A percentile compares a stretch with the other conserved stretches of the same genome.
phyloP scores from a whole-genome alignment of 305 asterid species.

The Galium porrigens region DNA sequence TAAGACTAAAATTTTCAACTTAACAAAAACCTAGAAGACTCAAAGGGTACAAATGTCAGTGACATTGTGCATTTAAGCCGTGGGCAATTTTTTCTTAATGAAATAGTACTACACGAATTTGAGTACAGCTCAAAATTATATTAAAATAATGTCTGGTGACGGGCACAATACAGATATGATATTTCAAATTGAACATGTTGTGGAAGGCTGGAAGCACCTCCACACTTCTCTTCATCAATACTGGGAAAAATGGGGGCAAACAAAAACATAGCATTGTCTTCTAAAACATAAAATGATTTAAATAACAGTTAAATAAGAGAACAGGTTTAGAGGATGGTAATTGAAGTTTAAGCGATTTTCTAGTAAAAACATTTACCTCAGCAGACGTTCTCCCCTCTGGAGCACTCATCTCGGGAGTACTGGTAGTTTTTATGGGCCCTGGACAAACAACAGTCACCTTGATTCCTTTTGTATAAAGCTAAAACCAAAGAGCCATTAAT shows the following conservation, averaged over 20 bases:
- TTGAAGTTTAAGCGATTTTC: background rate
- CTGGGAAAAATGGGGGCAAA: too few species aligned
- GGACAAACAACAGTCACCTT: constrained; percentile 89
- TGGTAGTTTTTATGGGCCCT: constrained; percentile 61
- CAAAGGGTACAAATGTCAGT: background rate
- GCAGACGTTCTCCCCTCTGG: constrained; percentile 33
- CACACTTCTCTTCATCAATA: background rate
- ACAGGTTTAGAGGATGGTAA: background rate
- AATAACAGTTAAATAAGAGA: background rate
- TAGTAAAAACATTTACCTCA: constrained; percentile 27
- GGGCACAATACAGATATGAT: background rate
- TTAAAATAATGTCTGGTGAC: background rate
- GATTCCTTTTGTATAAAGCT: constrained; percentile 73
- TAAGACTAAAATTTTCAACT: background rate
- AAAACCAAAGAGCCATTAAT: constrained; percentile 19
- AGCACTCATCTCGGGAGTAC: constrained; percentile 38
- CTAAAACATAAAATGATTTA: background rate
- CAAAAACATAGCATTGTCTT: background rate
- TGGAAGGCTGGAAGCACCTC: background rate
- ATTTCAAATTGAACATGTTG: background rate
- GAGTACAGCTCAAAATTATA: background rate
- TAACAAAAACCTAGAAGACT: background rate
- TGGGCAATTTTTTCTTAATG: background rate
- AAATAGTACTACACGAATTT: background rate
- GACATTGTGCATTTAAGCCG: background rate